phyloP scores from a whole-genome alignment of 2,329 filamentous ascomycete genomes.

The Apiospora kogelbergensis region DNA sequence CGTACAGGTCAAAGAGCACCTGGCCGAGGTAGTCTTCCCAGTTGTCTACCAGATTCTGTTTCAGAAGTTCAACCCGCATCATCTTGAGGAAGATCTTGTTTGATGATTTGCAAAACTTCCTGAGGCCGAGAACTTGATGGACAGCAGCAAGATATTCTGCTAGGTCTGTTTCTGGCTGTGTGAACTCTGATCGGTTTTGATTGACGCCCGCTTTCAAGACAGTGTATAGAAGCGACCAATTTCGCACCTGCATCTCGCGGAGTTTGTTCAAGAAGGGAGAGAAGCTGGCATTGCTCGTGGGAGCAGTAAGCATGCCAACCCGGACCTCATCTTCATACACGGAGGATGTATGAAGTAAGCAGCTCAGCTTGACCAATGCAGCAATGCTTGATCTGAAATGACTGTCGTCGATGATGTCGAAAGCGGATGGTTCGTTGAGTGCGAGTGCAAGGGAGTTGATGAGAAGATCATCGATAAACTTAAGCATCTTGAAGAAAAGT shows the following conservation, averaged over 20 bases:
- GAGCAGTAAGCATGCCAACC: conserved; percentile 67
- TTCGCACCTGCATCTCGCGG: conserved; percentile 82
- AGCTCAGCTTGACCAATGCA: conserved; percentile 69
- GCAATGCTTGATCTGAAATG: conserved; percentile 73
- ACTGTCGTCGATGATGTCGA: conserved; percentile 80
- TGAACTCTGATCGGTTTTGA: conserved; percentile 65
- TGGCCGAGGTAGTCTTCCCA: conserved; percentile 87
- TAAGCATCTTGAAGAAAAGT: conserved; percentile 73
- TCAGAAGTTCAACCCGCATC: conserved; percentile 81
- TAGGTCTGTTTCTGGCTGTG: conserved; percentile 67
- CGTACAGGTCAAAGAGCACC: conserved; percentile 80
- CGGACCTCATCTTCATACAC: conserved; percentile 85
- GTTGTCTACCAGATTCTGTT: conserved; percentile 72
- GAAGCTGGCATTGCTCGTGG: conserved; percentile 56
- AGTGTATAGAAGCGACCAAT: conserved; percentile 85
- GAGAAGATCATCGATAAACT: conserved; percentile 75
- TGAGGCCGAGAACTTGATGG: conserved; percentile 80
- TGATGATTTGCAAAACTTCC: conserved; percentile 80
- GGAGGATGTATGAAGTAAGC: conserved; percentile 75
- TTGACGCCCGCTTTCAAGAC: conserved; percentile 73
- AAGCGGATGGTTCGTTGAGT: conserved; percentile 66
- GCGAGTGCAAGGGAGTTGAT: conserved; percentile 69
- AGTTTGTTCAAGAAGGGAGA: conserved; percentile 65
- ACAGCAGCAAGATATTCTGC: conserved; percentile 79
- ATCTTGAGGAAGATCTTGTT: conserved; percentile 88